Evolutionary conservation across 2,329 filamentous ascomycete species (phyloP).

Genomic region (Sarocladiaceae sp.): DNA sequence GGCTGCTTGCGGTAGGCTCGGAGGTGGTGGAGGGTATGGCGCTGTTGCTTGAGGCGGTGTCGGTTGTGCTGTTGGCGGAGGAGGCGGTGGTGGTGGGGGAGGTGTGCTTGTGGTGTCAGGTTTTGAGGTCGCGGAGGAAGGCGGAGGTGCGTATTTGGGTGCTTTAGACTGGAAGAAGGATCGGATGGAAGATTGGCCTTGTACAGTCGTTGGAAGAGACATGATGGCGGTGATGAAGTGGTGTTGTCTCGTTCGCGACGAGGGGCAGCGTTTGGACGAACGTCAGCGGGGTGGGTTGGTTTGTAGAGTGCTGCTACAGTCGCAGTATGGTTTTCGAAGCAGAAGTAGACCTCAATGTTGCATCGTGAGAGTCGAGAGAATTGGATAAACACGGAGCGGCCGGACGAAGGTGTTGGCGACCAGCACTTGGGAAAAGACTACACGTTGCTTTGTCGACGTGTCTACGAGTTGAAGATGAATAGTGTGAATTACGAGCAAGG

Average conservation of each 20-base stretch:
- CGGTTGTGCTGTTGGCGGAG: slow-evolving; percentile 16
- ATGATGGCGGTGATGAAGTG: slow-evolving; percentile 21
- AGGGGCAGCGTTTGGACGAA: background rate
- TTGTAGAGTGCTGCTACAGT: background rate
- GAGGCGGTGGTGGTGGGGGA: slow-evolving; percentile 16
- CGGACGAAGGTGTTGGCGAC: background rate
- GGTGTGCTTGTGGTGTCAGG: slow-evolving; percentile 14
- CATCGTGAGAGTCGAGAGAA: too few relatives aligned
- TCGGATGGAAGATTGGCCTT: slow-evolving; percentile 53
- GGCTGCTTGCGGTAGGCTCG: slow-evolving; percentile 42
- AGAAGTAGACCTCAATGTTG: too few relatives aligned
- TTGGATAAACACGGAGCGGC: background rate
- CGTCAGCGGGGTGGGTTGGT: background rate
- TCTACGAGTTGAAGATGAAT: background rate
- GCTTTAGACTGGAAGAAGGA: slow-evolving; percentile 56
- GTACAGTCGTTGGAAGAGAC: slow-evolving; percentile 34
- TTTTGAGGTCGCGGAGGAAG: slow-evolving; percentile 17
- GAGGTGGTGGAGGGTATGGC: slow-evolving; percentile 25
- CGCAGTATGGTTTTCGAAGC: background rate
- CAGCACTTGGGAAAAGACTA: background rate
- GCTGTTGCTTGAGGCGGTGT: slow-evolving; percentile 13
- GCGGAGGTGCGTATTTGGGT: slow-evolving; percentile 31
- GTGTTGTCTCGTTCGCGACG: background rate
- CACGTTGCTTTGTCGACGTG: slow-evolving; percentile 7
- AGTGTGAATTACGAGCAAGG: background rate